Base-by-base conservation (phyloP, 768 basidiomycete genomes). In the Sutorius australiensis region DNA sequence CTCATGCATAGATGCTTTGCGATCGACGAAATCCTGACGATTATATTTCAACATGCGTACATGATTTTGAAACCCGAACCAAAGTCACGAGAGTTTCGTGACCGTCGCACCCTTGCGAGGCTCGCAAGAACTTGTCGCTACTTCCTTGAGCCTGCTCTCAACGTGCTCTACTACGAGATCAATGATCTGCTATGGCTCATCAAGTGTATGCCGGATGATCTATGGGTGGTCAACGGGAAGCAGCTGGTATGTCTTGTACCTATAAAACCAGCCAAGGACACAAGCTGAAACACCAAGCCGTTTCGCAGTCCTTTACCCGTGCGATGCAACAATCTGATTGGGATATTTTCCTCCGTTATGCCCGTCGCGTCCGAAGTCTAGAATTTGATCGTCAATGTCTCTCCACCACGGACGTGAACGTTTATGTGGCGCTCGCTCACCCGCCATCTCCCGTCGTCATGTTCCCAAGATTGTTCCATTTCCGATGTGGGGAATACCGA, bases 1-100 rank as follows among this genome's bases (percentile, higher is more conserved):
- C 62, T 60, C 59, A 68, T 70, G 67, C 67, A 68, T 60, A 66
- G 50, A 70, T 70, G 68, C 47, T 58, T 68, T 54, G 50, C 50
- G 49, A 67, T 68, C 66, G 58, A 68, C 61, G 67, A 68, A 57
- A 68, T 68, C 58, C n/a, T 68, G 44, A 68, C 59, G 42, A 66
- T 62, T 3, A 60, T 68, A 54, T 67, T 70, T 52, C 68, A 58
- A 55, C 61, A 63, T 63, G 63, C 65, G 6, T 64, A 65, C 42
- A 51, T 62, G 17, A 59, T 62, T 50, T 51, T 44, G 62, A 66
- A 67, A 46, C 64, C 64, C 12, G 64, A 64, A 31, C 65, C 62
- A 39, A 66, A 60, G 17, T 66, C 59, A 48, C 59, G 63, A 44
- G 57, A 63, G 51, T 66, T 63, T n/a, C 63, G 61, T 54, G 68